Conservation (phyloP, 2,329 filamentous ascomycete genomes). For the Colletotrichum caudatum region DNA sequence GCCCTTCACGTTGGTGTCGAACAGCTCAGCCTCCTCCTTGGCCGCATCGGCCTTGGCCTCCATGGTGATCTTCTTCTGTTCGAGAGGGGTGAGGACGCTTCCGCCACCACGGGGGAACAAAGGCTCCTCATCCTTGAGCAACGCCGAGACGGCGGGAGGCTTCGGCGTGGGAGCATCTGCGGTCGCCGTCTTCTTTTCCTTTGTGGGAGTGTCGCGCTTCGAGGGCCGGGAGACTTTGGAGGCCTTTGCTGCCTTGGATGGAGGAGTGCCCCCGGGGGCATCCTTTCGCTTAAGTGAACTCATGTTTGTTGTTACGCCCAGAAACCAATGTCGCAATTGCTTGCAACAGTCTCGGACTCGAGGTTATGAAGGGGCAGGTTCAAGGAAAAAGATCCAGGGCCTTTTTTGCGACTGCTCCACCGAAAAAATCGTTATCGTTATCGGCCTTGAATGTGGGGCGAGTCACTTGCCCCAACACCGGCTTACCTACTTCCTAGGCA, state of each 20-base stretch:
- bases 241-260: slow-evolving; percentile 62
- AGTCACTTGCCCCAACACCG: too few species aligned
- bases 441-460: too few species aligned
- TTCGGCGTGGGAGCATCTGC: slow-evolving; percentile 48
- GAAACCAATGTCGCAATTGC: slow-evolving; percentile 36
- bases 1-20: slow-evolving; percentile 62
- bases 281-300: slow-evolving; percentile 70
- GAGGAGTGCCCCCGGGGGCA: slow-evolving; percentile 63
- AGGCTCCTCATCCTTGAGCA: slow-evolving; percentile 81
- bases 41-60: slow-evolving; percentile 93
- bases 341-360: slow-evolving; percentile 38
- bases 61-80: slow-evolving; percentile 95
- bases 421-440: neutral
- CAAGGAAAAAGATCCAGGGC: slow-evolving; percentile 29
- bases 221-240: slow-evolving; percentile 60
- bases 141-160: slow-evolving; percentile 55
- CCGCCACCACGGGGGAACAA: slow-evolving; percentile 94
- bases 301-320: slow-evolving; percentile 55
- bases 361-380: slow-evolving; percentile 23
- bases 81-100: slow-evolving; percentile 89
- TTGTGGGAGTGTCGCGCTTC: slow-evolving; percentile 55
- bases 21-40: slow-evolving; percentile 79
- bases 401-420: slow-evolving; percentile 39
- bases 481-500: too few species aligned
- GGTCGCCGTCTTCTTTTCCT: slow-evolving; percentile 50